A percentile compares a stretch with the other conserved stretches of the same genome.
These are phyloP conservation scores for Boeremia exigua DNA, from an alignment of 2,329 filamentous ascomycete species.

Conservation along the genomic window DNA sequence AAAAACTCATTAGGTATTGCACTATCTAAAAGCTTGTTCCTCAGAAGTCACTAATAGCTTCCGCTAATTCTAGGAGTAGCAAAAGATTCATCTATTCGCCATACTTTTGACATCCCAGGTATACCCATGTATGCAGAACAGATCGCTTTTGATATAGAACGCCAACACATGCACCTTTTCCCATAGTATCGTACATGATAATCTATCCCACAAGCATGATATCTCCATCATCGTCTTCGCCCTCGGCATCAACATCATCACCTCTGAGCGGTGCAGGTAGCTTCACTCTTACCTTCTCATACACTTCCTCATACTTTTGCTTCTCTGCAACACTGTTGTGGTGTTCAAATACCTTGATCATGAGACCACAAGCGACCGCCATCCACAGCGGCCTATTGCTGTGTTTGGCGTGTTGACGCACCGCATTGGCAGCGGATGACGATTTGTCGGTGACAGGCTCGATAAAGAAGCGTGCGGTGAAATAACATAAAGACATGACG, in stretches of 20 bases:
- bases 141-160: background rate
- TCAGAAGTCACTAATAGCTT: background rate
- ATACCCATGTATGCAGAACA: constrained; percentile 6
- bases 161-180: constrained; percentile 6
- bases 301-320: constrained; percentile 23
- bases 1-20: too few species aligned
- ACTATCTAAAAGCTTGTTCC: background rate
- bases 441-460: constrained; percentile 73
- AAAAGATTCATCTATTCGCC: background rate
- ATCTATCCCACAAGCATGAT: constrained; percentile 1
- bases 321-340: constrained; percentile 39
- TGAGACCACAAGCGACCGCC: constrained; percentile 41
- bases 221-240: constrained; percentile 26
- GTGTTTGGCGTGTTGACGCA: constrained; percentile 32
- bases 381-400: constrained; percentile 35
- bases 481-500: constrained; percentile 83
- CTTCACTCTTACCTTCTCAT: constrained; percentile 27
- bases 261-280: constrained; percentile 35
- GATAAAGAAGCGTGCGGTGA: constrained; percentile 82
- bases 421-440: constrained; percentile 54
- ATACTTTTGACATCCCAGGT: background rate
- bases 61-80: background rate
- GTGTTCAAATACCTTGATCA: constrained; percentile 36
- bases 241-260: constrained; percentile 30
- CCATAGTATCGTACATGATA: background rate